A percentile compares a stretch with the other conserved stretches of the same genome.
Evolutionary conservation across 257 asterid genomes (phyloP).

Genomic region (Salvia hispanica): DNA sequence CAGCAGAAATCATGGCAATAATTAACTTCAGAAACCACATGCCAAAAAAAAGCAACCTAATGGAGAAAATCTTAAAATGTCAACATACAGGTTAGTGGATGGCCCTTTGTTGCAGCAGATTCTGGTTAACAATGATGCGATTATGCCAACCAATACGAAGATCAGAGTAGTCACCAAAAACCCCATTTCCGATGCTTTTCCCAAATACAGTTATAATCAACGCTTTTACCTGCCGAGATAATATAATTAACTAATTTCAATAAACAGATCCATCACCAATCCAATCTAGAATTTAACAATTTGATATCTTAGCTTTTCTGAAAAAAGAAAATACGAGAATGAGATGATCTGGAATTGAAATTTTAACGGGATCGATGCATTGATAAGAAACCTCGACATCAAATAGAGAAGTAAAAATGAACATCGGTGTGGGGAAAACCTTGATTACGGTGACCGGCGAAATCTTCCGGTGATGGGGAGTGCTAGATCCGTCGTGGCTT

Average conservation of each 20-base stretch:
- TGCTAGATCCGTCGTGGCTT: slow-evolving; percentile 51
- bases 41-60: slow-evolving; percentile 15
- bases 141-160: slow-evolving; percentile 70
- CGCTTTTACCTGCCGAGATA: slow-evolving; percentile 30
- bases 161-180: slow-evolving; percentile 80
- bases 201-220: slow-evolving; percentile 12
- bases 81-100: slow-evolving; percentile 87
- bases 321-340: background rate
- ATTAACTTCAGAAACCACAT: slow-evolving; percentile 13
- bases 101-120: slow-evolving; percentile 95
- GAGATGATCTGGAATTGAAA: slow-evolving; percentile 14
- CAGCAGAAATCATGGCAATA: slow-evolving; percentile 11
- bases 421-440: slow-evolving; percentile 14
- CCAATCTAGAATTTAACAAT: background rate
- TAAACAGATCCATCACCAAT: slow-evolving; percentile 33
- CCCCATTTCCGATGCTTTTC: slow-evolving; percentile 60
- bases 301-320: background rate
- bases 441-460: slow-evolving; percentile 40
- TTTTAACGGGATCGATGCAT: slow-evolving; percentile 18
- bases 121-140: slow-evolving; percentile 72
- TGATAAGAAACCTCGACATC: slow-evolving; percentile 12
- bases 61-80: background rate
- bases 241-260: slow-evolving; percentile 3
- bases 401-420: background rate
- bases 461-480: slow-evolving; percentile 26